Percentiles rank a stretch among this genome's conserved stretches.
These are phyloP conservation scores for Oxalis stricta DNA, from an alignment of 441 rosid genomes.

Conservation along the genomic window DNA sequence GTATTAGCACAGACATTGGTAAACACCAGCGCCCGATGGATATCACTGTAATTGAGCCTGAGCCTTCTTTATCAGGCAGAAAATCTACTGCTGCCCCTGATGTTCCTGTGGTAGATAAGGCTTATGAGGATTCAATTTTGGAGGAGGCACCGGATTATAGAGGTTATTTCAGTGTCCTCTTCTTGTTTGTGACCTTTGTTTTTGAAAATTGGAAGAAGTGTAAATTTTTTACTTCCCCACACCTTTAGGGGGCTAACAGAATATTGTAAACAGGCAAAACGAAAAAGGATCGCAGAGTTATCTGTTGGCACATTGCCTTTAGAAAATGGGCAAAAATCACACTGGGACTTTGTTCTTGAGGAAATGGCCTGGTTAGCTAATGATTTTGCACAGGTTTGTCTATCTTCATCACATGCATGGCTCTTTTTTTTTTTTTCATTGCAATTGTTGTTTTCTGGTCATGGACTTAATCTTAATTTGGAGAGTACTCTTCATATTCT, in stretches of 20 bases:
- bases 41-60: constrained; percentile 21
- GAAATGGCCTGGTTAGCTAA: constrained; percentile 99
- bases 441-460: constrained; percentile 9
- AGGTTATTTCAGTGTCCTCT: constrained; percentile 36
- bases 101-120: constrained; percentile 29
- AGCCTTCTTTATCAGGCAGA: constrained; percentile 20
- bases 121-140: constrained; percentile 67
- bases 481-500: constrained; percentile 2
- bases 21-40: constrained; percentile 29
- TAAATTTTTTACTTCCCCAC: constrained; percentile 8
- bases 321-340: constrained; percentile 47
- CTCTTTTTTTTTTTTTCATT: neutral
- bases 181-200: constrained; percentile 10
- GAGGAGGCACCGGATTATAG: constrained; percentile 84
- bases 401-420: constrained; percentile 7
- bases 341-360: constrained; percentile 98
- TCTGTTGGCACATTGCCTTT: constrained; percentile 39
- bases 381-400: constrained; percentile 92
- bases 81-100: constrained; percentile 18
- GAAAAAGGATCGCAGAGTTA: constrained; percentile 76
- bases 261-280: constrained; percentile 62
- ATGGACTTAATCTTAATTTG: neutral
- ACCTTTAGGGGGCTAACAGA: constrained; percentile 12
- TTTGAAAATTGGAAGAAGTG: constrained; percentile 9
- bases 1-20: constrained; percentile 19